phyloP scores from a whole-genome alignment of 495 filamentous ascomycete genomes.

The Cairneyella variabilis region DNA sequence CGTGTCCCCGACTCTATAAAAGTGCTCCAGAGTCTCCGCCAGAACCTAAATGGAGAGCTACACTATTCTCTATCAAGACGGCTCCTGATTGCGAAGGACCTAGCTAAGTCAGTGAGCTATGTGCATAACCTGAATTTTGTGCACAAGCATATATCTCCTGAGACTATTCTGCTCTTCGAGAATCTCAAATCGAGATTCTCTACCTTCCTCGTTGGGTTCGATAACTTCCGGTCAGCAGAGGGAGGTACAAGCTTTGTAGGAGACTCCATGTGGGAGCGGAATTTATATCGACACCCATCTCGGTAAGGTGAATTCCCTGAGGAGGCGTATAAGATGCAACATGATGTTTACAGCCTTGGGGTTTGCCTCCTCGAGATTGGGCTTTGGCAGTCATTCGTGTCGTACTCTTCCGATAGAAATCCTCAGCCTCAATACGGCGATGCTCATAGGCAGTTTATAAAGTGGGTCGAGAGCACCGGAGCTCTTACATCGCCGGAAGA shows the following conservation, averaged over 20 bases:
- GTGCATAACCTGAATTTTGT: neutral
- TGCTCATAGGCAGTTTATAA: neutral
- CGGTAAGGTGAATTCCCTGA: neutral
- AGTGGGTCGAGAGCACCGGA: neutral
- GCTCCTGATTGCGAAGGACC: neutral
- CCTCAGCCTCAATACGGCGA: neutral
- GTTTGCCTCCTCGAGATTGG: no score
- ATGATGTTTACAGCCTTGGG: neutral
- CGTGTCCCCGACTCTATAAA: neutral
- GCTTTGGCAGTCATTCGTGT: neutral
- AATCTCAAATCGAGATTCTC: neutral
- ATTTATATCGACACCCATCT: neutral
- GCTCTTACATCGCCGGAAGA: neutral
- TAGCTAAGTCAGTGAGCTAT: neutral
- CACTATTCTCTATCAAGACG: neutral
- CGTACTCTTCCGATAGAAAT: neutral
- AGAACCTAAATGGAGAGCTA: neutral
- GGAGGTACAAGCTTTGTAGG: neutral
- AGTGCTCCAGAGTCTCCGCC: neutral
- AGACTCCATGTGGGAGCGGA: neutral
- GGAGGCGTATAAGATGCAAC: neutral
- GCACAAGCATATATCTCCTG: neutral
- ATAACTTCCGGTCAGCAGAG: neutral
- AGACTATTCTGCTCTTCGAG: neutral
- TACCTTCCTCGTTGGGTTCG: neutral